Evolutionary conservation across 805 yeast species (phyloP).

Genomic region (Candida maltosa): DNA sequence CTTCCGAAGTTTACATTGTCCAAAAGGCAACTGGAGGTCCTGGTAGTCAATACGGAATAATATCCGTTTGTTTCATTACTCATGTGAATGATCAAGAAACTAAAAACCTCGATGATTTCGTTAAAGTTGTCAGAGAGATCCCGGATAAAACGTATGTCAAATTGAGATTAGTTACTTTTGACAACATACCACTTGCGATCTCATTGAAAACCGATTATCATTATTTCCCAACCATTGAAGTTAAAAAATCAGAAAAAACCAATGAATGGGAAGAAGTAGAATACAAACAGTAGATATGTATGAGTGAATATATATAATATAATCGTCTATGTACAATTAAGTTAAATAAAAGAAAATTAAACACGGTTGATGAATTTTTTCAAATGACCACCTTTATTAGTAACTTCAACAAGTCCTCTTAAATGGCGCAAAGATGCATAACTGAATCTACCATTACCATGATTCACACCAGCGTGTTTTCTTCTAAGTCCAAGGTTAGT

Average conservation of each 20-base stretch:
- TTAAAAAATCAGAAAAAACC: constrained; percentile 44
- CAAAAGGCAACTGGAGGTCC: constrained; percentile 79
- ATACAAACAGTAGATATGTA: constrained; percentile 36
- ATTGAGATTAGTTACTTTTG: constrained; percentile 77
- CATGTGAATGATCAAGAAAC: constrained; percentile 81
- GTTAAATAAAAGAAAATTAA: background rate
- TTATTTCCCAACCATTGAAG: constrained; percentile 74
- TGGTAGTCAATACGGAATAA: constrained; percentile 75
- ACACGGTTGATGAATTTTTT: constrained; percentile 31
- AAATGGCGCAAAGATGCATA: constrained; percentile 54
- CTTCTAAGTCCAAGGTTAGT: constrained; percentile 60
- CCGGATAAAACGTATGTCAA: constrained; percentile 81
- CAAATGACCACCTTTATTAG: constrained; percentile 49
- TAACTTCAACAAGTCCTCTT: constrained; percentile 57
- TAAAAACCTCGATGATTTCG: constrained; percentile 64
- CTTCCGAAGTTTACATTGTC: constrained; percentile 82
- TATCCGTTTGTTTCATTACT: constrained; percentile 80
- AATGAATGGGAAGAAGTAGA: constrained; percentile 51
- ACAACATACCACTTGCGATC: constrained; percentile 81
- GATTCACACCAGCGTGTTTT: constrained; percentile 78
- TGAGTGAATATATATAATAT: constrained; percentile 1
- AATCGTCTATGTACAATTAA: no score
- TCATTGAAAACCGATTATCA: constrained; percentile 85
- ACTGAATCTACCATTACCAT: constrained; percentile 90
- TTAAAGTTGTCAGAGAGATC: constrained; percentile 61